A percentile compares a stretch with the other conserved stretches of the same genome.
These are phyloP conservation scores for Colletotrichum sp. DNA, from an alignment of 2,329 filamentous ascomycete genomes.

Conservation along the genomic window DNA sequence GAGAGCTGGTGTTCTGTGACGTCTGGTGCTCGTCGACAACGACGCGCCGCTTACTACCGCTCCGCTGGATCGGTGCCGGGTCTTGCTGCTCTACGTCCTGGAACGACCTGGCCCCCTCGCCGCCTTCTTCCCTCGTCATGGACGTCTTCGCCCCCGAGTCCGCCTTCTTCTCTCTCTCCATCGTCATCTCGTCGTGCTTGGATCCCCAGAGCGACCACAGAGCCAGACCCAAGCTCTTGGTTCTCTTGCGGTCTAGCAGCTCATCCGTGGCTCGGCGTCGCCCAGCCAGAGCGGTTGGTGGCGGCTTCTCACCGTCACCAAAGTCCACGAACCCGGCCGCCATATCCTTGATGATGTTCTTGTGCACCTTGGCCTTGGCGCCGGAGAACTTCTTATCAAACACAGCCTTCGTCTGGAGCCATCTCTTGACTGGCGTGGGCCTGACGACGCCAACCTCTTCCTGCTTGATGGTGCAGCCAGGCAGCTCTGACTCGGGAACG, in stretches of 20 bases:
- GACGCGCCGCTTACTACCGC: slow-evolving; percentile 47
- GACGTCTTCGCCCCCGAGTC: slow-evolving; percentile 34
- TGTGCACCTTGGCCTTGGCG: slow-evolving; percentile 74
- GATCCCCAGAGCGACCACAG: slow-evolving; percentile 90
- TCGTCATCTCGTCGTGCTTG: slow-evolving; percentile 81
- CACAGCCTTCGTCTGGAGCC: slow-evolving; percentile 75
- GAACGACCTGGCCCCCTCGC: slow-evolving; percentile 46
- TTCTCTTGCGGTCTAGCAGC: slow-evolving; percentile 58
- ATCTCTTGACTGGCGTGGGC: slow-evolving; percentile 78
- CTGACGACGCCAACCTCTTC: slow-evolving; percentile 81
- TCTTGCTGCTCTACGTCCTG: slow-evolving; percentile 45
- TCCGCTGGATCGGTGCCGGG: slow-evolving; percentile 35
- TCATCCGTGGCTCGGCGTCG: slow-evolving; percentile 59
- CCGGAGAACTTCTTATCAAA: slow-evolving; percentile 78
- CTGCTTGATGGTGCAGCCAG: slow-evolving; percentile 66
- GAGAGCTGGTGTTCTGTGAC: not conserved
- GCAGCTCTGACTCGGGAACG: slow-evolving; percentile 66
- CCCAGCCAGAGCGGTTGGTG: slow-evolving; percentile 82
- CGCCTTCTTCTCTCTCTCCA: slow-evolving; percentile 63
- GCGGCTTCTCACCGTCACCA: slow-evolving; percentile 75
- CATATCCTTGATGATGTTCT: slow-evolving; percentile 75
- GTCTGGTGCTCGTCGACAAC: slow-evolving; percentile 60
- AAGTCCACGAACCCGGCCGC: slow-evolving; percentile 74
- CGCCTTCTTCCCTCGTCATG: slow-evolving; percentile 43
- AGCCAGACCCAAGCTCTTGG: slow-evolving; percentile 75